Evolutionary conservation across 2,329 filamentous ascomycete genomes (phyloP).

Genomic region (Arachnomyces sp.): DNA sequence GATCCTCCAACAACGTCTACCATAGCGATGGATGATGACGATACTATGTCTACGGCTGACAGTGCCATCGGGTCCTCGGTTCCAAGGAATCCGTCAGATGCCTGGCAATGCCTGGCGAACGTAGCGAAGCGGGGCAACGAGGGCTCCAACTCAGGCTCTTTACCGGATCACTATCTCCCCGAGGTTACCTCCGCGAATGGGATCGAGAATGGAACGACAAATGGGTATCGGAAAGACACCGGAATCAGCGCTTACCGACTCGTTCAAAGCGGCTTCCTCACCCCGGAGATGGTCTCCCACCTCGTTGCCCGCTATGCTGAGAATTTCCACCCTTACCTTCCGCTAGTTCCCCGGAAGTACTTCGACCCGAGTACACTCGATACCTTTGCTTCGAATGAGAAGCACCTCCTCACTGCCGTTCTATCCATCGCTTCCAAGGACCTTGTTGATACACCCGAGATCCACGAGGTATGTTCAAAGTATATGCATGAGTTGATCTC

Average conservation of each 20-base stretch:
- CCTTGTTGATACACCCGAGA: conserved; percentile 54
- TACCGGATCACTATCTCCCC: conserved; percentile 17
- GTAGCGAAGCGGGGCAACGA: conserved; percentile 34
- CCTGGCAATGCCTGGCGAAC: conserved; percentile 41
- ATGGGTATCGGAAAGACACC: conserved; percentile 20
- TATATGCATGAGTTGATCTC: conserved; percentile 65
- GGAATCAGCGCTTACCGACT: conserved; percentile 37
- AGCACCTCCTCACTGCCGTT: conserved; percentile 61
- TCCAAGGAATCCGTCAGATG: conserved; percentile 41
- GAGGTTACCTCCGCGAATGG: conserved; percentile 19
- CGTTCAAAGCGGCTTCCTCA: conserved; percentile 37
- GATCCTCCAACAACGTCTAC: conserved; percentile 23
- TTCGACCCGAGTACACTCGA: conserved; percentile 49
- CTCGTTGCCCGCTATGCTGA: conserved; percentile 54
- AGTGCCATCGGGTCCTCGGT: conserved; percentile 33
- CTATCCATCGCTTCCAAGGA: conserved; percentile 66
- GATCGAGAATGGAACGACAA: conserved; percentile 19
- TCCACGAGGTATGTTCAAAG: conserved; percentile 59
- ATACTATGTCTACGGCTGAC: conserved; percentile 29
- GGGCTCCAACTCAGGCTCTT: conserved; percentile 15
- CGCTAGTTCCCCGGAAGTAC: conserved; percentile 55
- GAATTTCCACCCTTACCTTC: conserved; percentile 63
- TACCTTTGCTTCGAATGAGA: conserved; percentile 53
- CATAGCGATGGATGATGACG: conserved; percentile 29
- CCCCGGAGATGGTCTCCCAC: conserved; percentile 45